phyloP scores from a whole-genome alignment of 257 asterid genomes.

The Pogostemon cablin region DNA sequence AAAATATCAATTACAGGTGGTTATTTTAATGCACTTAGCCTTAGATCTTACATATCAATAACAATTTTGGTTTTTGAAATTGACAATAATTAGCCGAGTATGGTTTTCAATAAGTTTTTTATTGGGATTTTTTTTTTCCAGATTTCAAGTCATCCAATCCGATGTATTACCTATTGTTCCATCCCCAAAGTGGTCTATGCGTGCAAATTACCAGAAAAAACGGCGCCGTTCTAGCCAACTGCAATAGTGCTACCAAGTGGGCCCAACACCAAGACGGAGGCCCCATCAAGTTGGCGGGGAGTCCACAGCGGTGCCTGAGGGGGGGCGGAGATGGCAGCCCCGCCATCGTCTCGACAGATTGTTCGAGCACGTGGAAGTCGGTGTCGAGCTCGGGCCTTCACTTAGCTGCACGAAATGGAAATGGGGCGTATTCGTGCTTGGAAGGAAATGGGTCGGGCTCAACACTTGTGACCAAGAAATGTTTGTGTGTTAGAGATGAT shows the following conservation, averaged over 20 bases:
- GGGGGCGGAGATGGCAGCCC: conserved; percentile 43
- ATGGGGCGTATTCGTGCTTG: conserved; percentile 56
- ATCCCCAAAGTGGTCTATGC: conserved; percentile 65
- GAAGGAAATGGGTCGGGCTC: conserved; percentile 39
- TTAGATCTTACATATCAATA: not conserved
- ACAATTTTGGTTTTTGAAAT: not conserved
- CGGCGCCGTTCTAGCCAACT: conserved; percentile 31
- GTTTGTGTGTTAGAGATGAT: conserved; percentile 49
- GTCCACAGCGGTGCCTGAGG: conserved; percentile 47
- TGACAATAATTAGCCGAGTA: too few species aligned
- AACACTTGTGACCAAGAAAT: conserved; percentile 50
- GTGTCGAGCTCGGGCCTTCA: conserved; percentile 55
- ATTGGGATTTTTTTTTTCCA: conserved; percentile 23
- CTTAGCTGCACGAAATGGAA: conserved; percentile 42
- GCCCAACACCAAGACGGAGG: conserved; percentile 41
- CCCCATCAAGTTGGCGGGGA: conserved; percentile 42
- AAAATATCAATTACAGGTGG: too few species aligned
- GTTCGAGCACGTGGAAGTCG: conserved; percentile 50
- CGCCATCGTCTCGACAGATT: conserved; percentile 42
- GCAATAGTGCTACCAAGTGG: conserved; percentile 45
- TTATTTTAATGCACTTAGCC: not conserved
- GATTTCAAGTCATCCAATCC: conserved; percentile 42
- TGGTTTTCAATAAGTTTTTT: not conserved
- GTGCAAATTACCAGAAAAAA: conserved; percentile 15
- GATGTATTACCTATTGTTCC: conserved; percentile 45